Evolutionary conservation across 768 basidiomycete species (phyloP).

Genomic region (Lactarius hatsudake): DNA sequence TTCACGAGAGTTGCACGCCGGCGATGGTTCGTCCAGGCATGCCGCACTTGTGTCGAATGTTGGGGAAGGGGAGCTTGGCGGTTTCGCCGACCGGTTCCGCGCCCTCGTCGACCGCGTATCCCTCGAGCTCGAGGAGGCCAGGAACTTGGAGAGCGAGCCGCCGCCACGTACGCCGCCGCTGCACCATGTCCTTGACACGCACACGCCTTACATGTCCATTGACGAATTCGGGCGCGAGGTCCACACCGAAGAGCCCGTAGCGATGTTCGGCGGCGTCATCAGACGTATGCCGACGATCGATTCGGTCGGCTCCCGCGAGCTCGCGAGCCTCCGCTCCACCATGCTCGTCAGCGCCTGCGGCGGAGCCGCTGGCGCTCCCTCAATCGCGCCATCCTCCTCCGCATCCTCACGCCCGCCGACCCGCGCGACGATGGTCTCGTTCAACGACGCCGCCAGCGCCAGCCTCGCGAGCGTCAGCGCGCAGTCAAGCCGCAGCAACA

Average conservation of each 20-base stretch:
- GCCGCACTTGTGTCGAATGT: not conserved
- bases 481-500: conserved; percentile 23
- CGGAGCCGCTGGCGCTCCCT: not conserved
- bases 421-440: conserved; percentile 20
- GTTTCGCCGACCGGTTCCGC: conserved; percentile 51
- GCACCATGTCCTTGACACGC: conserved; percentile 26
- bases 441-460: conserved; percentile 17
- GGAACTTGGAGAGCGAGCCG: conserved; percentile 35
- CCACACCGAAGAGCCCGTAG: conserved; percentile 50
- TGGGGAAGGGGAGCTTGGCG: conserved; percentile 39
- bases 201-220: conserved; percentile 38
- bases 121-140: conserved; percentile 51
- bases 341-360: conserved; percentile 3
- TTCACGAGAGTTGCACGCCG: not conserved
- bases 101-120: conserved; percentile 49
- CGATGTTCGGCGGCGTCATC: conserved; percentile 60
- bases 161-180: conserved; percentile 9
- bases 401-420: conserved; percentile 25
- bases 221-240: conserved; percentile 40
- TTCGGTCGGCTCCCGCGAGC: conserved; percentile 67
- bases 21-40: not conserved
- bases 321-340: conserved; percentile 31
- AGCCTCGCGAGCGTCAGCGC: conserved; percentile 19
- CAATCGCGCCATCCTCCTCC: conserved; percentile 7
- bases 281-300: conserved; percentile 82